A percentile compares a stretch with the other conserved stretches of the same genome.
Evolutionary conservation across 169 alveolate genomes (phyloP).

Genomic region (Eimeria praecox): DNA sequence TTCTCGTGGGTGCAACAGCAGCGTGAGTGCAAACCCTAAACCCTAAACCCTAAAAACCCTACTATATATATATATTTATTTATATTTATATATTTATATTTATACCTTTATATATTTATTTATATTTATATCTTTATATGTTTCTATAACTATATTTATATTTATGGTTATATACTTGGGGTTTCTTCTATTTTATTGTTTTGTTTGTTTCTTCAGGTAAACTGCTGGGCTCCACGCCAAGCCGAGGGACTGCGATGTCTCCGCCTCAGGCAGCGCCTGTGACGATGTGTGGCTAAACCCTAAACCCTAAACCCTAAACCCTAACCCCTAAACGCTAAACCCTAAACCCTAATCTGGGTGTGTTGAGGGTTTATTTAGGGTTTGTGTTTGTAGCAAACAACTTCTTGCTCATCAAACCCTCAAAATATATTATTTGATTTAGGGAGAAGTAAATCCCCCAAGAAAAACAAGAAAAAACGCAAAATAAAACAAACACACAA

Average conservation of each 20-base stretch:
- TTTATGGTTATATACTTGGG: neutral
- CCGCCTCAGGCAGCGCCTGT: conserved; percentile 45
- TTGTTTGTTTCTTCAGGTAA: neutral
- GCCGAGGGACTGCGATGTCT: conserved; percentile 57
- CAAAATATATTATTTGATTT: neutral
- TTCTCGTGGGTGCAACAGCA: conserved; percentile 79
- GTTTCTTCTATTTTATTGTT: neutral
- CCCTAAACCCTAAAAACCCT: conserved; percentile 65
- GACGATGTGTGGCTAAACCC: conserved; percentile 47
- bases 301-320: conserved; percentile 43
- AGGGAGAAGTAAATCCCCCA: neutral
- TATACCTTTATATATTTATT: too few relatives aligned
- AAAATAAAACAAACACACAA: too few relatives aligned
- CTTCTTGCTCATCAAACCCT: neutral
- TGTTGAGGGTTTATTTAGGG: conserved; percentile 36
- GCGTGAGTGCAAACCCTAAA: conserved; percentile 60
- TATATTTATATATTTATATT: neutral
- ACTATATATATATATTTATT: neutral
- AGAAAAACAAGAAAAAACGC: neutral
- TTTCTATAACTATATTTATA: too few relatives aligned
- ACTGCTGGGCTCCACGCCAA: neutral
- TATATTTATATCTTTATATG: too few relatives aligned
- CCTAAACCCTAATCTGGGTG: neutral
- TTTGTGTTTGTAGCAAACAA: neutral
- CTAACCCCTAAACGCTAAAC: conserved; percentile 2